Base-by-base conservation (phyloP, 192 early-diverging fungal species). In the Coemansia sp. region DNA sequence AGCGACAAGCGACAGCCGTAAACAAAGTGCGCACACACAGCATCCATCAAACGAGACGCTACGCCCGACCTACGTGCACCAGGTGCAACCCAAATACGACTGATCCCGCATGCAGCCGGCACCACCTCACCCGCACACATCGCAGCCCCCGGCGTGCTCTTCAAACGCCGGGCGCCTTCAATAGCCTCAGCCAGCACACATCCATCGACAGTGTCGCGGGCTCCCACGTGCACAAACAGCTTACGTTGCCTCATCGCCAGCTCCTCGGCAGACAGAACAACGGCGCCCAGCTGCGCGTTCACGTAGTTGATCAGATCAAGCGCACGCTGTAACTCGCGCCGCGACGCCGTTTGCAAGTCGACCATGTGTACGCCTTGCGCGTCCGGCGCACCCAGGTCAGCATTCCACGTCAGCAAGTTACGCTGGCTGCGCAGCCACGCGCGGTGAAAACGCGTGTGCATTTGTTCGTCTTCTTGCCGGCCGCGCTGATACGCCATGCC, bases 21-120 rank as follows among this genome's bases (percentile, higher is more conserved):
- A 22, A 77, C 30, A 57, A 84, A 82, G 27, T 37, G 55, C 42
- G 12, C 34, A 9, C 64, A 53, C 33, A 84, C 70, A 2, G 59
- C 70, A 6, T 68, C 59, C 9, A 84, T 24, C 61, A 84, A 47
- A 42, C 66, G 62, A 4, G 40, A 46, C 9, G 67, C 83, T 33
- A 81, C 53, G 8, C 81, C 76, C 13, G 71, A 39, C 3, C 78
- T 71, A 10, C 83, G 67, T 14, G 73, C 69, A n/a, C 53, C 25
- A 2, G 70, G 62, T 2, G 65, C 57, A 3, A 84, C 83, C 83
- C 83, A 84, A 40, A 84, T 71, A 0, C 83, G 78, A 43, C 76
- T 81, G 27, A 84, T 82, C 3, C 83, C 83, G 52, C 83, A 82
- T 0, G 52, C 46, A 0, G 72, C 78, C 10, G 58, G 57, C 11